These are phyloP conservation scores for Bretschneidera sinensis DNA, from an alignment of 345 rosid genomes.

Conservation along the genomic window DNA sequence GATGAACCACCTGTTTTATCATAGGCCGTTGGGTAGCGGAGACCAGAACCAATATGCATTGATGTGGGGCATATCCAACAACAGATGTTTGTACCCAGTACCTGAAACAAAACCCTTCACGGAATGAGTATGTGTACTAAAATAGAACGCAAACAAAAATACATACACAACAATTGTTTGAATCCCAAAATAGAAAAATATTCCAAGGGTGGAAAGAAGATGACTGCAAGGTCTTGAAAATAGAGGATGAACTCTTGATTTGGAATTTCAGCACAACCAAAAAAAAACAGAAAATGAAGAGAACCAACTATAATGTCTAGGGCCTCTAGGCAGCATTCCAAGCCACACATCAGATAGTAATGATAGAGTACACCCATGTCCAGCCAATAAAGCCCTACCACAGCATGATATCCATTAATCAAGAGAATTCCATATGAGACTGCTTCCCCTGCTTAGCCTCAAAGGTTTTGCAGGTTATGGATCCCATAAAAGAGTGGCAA, in stretches of 20 bases:
- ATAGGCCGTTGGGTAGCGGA: slow-evolving; percentile 62
- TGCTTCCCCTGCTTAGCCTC: not conserved
- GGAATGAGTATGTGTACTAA: no score
- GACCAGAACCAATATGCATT: slow-evolving; percentile 65
- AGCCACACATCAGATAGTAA: not conserved
- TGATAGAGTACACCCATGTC: not conserved
- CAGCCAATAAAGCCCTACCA: not conserved
- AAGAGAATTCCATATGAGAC: not conserved
- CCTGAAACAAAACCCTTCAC: slow-evolving; percentile 37
- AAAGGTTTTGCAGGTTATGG: no score
- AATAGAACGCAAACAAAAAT: no score
- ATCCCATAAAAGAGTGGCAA: not conserved
- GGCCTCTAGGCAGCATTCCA: no score
- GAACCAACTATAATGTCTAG: not conserved
- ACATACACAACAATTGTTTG: not conserved
- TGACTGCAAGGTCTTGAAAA: not conserved
- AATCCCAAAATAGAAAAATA: not conserved
- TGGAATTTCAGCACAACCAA: not conserved
- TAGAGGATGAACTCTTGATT: no score
- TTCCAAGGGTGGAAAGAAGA: not conserved
- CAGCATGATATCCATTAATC: not conserved
- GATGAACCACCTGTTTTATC: slow-evolving; percentile 32
- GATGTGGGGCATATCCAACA: slow-evolving; percentile 77
- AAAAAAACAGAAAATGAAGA: not conserved
- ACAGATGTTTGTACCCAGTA: slow-evolving; percentile 67